Base-by-base conservation (phyloP, 1,284 basidiomycete genomes). In the Malassezia slooffiae region DNA sequence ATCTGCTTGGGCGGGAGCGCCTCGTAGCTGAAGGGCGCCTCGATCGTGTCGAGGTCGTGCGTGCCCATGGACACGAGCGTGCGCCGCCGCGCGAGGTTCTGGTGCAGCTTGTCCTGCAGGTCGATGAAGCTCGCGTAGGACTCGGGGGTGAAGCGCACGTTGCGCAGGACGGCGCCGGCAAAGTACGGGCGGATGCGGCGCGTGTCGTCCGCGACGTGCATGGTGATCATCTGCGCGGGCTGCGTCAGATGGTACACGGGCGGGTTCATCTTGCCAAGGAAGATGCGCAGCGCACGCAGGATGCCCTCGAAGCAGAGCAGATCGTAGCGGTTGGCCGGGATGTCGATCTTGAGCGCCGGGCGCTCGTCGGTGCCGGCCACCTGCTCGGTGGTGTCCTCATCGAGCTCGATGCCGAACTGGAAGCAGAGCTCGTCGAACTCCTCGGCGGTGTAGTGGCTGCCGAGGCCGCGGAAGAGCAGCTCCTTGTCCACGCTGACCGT, bases 61-160 rank as follows among this genome's bases (percentile, higher is more conserved):
- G 93, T 97, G 45, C 93, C 93, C 57, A 99, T 95, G 15, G 93
- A 81, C 28, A 95, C 93, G 31, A 99, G 79, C 60, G 85, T 85
- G 46, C 93, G 76, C 57, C 84, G 76, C 41, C 93, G 77, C 60
- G 86, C 91, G 34, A 99, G 77, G 71, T 99, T 97, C 65, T 90
- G 85, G 70, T 97, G 93, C 33, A 99, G 76, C 73, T 97, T 97
- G 71, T 97, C 93, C 72, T 97, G 93, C 28, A 69, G 74, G 67
- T 96, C 93, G 66, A 99, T 95, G 78, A 97, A 97, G 52, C 85
- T 90, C 29, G 85, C 85, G 70, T 97, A 97, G 40, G 85, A 88
- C 46, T 80, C 77, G 29, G 80, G 79, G 17, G 83, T 89, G 74
- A 99, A 90, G 45, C 58, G 80, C 67, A 95, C 74, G 62, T 90